Base-by-base conservation (phyloP, 106 monocot genomes). In the Phalaenopsis aphrodite region DNA sequence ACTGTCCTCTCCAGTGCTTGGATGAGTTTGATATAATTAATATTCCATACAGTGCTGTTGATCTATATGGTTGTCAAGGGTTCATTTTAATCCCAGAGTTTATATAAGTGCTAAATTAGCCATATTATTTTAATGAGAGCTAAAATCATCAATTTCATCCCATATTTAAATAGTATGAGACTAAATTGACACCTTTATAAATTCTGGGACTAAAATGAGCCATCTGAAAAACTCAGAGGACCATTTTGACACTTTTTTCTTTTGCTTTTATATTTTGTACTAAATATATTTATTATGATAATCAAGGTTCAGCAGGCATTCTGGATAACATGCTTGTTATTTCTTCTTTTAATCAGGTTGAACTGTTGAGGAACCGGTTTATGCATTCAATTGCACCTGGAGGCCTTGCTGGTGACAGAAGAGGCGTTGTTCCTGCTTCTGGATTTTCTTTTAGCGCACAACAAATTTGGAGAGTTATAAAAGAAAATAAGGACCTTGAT, bases 321-420 rank as follows among this genome's bases (percentile, higher is more conserved):
- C 8, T 67, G 36, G 3, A 38, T 69, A 37, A 38, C 37, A 7
- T 69, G 1, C n/a, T 85, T 58, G 56, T 84, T 48, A 48, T 48
- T 48, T 48, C 7, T 8, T 48, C 48, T 48, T 48, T 8, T 10
- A 48, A 48, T 45, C 79, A 90, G 90, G 90, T 86, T 82, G 78
- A 55, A 38, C 79, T 84, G 77, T 77, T 88, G 46, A 85, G 87
- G 85, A 80, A 85, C 67, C 76, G 84, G 3, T 90, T 90, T 84
- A 21, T 76, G 55, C 71, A 88, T 86, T 90, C 87, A 80, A 88
- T 88, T 77, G 77, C 87, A n/a, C 90, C 86, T 24, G 85, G 90
- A 79, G 87, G 87, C 55, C 90, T 88, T 81, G 87, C 87, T 48
- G 90, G 87, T 65, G 90, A 90, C 66, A 83, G 87, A 82, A 75